These are phyloP conservation scores for Podaxis sp. DNA, from an alignment of 768 basidiomycete genomes.

Conservation along the genomic window DNA sequence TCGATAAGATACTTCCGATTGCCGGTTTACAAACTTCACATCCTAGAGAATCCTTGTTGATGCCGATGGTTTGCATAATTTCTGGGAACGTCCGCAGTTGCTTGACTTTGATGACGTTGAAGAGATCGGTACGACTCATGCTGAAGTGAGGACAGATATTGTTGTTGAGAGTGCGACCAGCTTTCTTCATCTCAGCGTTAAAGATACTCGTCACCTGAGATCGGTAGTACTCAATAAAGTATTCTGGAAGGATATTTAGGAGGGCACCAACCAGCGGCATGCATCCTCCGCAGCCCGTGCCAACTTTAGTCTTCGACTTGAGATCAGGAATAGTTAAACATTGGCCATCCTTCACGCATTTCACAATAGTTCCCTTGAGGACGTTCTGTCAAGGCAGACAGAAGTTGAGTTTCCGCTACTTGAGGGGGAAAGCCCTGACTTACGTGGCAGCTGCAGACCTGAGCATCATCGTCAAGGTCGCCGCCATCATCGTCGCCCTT, in stretches of 20 bases:
- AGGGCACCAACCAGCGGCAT: slow-evolving; percentile 47
- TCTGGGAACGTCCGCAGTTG: slow-evolving; percentile 54
- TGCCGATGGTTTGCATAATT: slow-evolving; percentile 51
- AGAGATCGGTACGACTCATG: slow-evolving; percentile 65
- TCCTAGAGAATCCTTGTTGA: slow-evolving; percentile 49
- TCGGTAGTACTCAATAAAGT: not conserved
- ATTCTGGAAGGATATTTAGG: slow-evolving; percentile 9
- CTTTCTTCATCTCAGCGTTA: slow-evolving; percentile 67
- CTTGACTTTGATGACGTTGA: slow-evolving; percentile 64
- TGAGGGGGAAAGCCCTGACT: slow-evolving; percentile 15
- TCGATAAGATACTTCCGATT: slow-evolving; percentile 52
- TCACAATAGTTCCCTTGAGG: slow-evolving; percentile 53
- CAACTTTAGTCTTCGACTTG: slow-evolving; percentile 68
- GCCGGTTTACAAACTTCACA: slow-evolving; percentile 78
- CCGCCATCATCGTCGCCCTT: slow-evolving; percentile 57
- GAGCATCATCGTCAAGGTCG: slow-evolving; percentile 70
- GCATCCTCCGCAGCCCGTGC: slow-evolving; percentile 75
- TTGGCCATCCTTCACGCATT: slow-evolving; percentile 50
- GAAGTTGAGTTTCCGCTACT: not conserved
- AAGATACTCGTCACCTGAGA: slow-evolving; percentile 30
- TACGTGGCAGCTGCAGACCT: slow-evolving; percentile 71
- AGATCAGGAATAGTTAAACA: slow-evolving; percentile 49
- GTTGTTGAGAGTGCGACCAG: slow-evolving; percentile 56
- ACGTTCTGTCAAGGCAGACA: slow-evolving; percentile 45
- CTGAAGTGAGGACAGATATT: slow-evolving; percentile 67